Base-by-base conservation (phyloP, 495 filamentous ascomycete species). In the Annulohypoxylon maeteangense region DNA sequence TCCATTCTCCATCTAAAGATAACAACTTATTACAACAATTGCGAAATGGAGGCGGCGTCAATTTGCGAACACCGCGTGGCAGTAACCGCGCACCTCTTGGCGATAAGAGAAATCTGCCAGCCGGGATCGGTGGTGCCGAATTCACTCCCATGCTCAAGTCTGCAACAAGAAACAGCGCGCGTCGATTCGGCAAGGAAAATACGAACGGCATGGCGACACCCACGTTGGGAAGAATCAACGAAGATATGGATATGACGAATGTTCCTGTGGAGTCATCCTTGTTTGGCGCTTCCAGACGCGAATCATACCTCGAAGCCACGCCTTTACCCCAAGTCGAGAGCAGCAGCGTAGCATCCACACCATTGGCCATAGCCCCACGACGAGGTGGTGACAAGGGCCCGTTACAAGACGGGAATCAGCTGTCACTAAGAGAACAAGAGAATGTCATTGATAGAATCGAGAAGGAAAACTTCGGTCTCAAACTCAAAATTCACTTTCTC, bases 121-220 rank as follows among this genome's bases (percentile, higher is more conserved):
- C 82, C 22, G 86, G 86, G 38, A 79, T 87, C 1, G 87, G 82
- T 12, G 90, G 89, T 55, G 87, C 87, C 50, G 96, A 99, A 68
- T 99, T 99, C 76, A 99, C 95, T 2, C 95, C 95, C 0, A 80
- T 99, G 60, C 87, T 99, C 76, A 95, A 93, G 81, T 97, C 91
- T 63, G 94, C 93, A 12, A 92, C 93, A 16, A 89, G 89, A 59
- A 94, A 95, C 73, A 94, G 90, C 68, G 85, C 89, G 34, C 81
- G 91, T 53, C 85, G 86, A 50, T 76, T 87, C 82, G 83, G 88
- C 76, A 78, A 85, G 56, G 83, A 85, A 58, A 82, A 78, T n/a
- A 65, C 67, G 14, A 74, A 84, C 70, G 62, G 85, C 29, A 82
- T 84, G 22, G 84, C 87, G 65, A 97, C 94, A 3, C 95, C 95